Evolutionary conservation across 2,329 filamentous ascomycete genomes (phyloP).

Genomic region (Fusarium poae): DNA sequence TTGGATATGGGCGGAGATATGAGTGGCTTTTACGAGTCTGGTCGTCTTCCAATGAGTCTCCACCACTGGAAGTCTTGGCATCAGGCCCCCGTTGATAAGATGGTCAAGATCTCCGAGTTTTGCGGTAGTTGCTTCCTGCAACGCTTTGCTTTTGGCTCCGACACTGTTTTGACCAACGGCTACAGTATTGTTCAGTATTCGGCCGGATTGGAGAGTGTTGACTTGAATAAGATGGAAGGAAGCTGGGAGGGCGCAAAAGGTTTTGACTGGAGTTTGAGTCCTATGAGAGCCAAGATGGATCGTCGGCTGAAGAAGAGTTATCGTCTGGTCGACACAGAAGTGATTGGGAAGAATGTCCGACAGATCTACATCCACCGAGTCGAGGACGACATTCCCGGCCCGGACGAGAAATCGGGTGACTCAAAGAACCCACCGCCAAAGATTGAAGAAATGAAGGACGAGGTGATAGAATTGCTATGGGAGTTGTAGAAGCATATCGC

Average conservation of each 20-base stretch:
- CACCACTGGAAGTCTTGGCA: conserved; percentile 76
- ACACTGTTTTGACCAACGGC: conserved; percentile 69
- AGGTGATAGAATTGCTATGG: conserved; percentile 65
- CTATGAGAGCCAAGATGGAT: conserved; percentile 57
- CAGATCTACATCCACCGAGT: conserved; percentile 68
- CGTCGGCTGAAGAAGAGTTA: conserved; percentile 65
- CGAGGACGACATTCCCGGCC: conserved; percentile 49
- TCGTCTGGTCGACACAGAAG: conserved; percentile 59
- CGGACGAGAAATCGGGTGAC: conserved; percentile 52
- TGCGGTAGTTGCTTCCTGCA: conserved; percentile 72
- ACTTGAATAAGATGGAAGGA: conserved; percentile 63
- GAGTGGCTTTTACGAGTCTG: conserved; percentile 72
- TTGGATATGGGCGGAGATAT: conserved; percentile 68
- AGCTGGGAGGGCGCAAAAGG: conserved; percentile 65
- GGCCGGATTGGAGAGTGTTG: conserved; percentile 55
- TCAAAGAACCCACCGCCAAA: conserved; percentile 18
- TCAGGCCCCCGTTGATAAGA: conserved; percentile 61
- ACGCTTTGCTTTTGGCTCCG: conserved; percentile 63
- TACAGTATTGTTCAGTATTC: conserved; percentile 68
- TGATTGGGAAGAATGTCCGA: conserved; percentile 60
- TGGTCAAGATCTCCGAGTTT: conserved; percentile 62
- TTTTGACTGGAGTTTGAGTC: conserved; percentile 67
- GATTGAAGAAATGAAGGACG: conserved; percentile 53
- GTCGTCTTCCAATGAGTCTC: conserved; percentile 65
- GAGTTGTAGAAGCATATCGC: conserved; percentile 41